Evolutionary conservation across 202 grass and related monocot genomes (phyloP).

Genomic region (Alloteropsis angusta): DNA sequence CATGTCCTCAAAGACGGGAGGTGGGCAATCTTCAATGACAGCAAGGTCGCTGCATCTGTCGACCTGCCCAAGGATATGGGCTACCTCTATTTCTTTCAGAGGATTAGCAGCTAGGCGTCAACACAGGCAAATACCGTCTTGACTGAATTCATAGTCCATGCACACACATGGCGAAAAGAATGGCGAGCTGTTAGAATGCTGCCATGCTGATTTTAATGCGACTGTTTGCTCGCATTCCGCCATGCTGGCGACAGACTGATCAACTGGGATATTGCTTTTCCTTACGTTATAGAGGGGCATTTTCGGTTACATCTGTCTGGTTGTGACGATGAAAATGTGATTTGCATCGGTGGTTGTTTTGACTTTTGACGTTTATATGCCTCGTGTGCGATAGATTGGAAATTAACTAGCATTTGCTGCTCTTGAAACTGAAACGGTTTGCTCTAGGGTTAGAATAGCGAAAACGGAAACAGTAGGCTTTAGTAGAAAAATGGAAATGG

Average conservation of each 20-base stretch:
- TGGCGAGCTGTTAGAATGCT: neutral
- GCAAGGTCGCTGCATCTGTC: conserved; percentile 76
- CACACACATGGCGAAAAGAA: conserved; percentile 4
- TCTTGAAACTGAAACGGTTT: too few relatives aligned
- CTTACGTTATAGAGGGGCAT: neutral
- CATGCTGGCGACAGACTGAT: neutral
- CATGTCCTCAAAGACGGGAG: conserved; percentile 81
- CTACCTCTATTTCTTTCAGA: conserved; percentile 91
- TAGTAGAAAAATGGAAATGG: too few relatives aligned
- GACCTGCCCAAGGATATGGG: conserved; percentile 96
- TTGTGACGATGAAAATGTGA: neutral
- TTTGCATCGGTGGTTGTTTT: too few relatives aligned
- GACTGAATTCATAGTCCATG: neutral
- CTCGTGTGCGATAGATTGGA: too few relatives aligned
- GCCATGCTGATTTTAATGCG: neutral
- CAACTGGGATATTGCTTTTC: neutral
- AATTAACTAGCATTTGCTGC: too few relatives aligned
- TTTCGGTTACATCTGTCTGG: neutral
- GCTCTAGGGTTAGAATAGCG: too few relatives aligned
- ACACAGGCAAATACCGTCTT: neutral
- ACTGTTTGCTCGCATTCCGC: neutral
- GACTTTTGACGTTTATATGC: too few relatives aligned
- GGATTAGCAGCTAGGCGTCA: conserved; percentile 28
- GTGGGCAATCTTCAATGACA: conserved; percentile 90
- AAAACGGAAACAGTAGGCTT: too few relatives aligned